phyloP scores from a whole-genome alignment of 306 rosid genomes.

The Herpetospermum pedunculosum region DNA sequence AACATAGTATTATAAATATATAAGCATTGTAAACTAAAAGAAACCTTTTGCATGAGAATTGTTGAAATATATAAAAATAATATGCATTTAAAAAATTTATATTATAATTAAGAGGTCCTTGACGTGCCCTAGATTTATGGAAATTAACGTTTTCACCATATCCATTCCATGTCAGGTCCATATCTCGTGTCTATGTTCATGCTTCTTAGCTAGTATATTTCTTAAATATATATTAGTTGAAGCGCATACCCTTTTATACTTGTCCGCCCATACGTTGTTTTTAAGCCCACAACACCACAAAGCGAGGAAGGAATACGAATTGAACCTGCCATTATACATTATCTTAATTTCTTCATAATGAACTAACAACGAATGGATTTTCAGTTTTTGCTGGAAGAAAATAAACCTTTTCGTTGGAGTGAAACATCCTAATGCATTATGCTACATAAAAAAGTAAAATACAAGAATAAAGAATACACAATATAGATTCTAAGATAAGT shows the following conservation, averaged over 20 bases:
- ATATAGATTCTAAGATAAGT: slow-evolving; percentile 12
- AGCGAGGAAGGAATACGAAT: slow-evolving; percentile 93
- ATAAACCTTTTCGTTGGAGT: background rate
- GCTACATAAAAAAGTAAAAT: slow-evolving; percentile 3
- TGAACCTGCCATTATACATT: slow-evolving; percentile 61
- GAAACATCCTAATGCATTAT: background rate
- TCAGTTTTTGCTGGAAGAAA: slow-evolving; percentile 1
- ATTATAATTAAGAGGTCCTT: background rate
- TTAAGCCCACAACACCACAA: slow-evolving; percentile 92
- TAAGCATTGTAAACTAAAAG: background rate
- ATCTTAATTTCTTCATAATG: background rate
- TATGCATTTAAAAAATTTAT: no score
- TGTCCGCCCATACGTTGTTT: slow-evolving; percentile 71
- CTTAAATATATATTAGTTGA: background rate
- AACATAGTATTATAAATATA: no score
- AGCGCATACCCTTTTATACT: slow-evolving; percentile 68
- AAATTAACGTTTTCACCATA: background rate
- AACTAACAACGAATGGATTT: background rate
- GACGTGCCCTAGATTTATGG: background rate
- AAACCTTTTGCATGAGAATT: background rate
- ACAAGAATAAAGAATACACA: slow-evolving; percentile 6
- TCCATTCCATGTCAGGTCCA: background rate
- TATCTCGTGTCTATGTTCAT: background rate
- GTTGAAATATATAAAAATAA: no score
- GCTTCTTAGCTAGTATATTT: background rate